phyloP scores from a whole-genome alignment of 2,329 filamentous ascomycete species.

The Ascochyta koolunga region DNA sequence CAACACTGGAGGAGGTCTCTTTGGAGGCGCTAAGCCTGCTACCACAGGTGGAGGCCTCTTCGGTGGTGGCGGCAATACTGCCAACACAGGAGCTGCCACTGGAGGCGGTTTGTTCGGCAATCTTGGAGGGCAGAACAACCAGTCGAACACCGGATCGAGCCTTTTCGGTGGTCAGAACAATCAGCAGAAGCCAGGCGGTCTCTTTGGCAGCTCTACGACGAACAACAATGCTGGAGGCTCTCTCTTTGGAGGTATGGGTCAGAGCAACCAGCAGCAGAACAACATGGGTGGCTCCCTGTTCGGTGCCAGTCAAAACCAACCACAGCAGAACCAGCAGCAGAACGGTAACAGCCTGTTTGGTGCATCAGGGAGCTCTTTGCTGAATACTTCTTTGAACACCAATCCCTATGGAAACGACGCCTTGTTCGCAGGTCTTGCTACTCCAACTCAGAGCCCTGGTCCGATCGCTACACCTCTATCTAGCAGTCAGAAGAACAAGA shows the following conservation, averaged over 20 bases:
- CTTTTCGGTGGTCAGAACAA: slow-evolving; percentile 51
- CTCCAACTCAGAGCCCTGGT: slow-evolving; percentile 75
- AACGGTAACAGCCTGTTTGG: slow-evolving; percentile 59
- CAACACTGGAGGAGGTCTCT: slow-evolving; percentile 46
- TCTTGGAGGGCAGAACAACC: slow-evolving; percentile 36
- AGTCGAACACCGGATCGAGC: slow-evolving; percentile 35
- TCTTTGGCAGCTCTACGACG: slow-evolving; percentile 47
- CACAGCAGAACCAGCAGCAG: slow-evolving; percentile 49
- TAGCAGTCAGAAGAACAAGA: slow-evolving; percentile 75
- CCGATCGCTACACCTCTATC: slow-evolving; percentile 90
- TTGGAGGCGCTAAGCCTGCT: slow-evolving; percentile 48
- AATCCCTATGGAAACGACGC: slow-evolving; percentile 90
- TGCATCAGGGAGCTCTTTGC: slow-evolving; percentile 54
- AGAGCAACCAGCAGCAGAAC: slow-evolving; percentile 50
- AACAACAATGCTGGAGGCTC: slow-evolving; percentile 50
- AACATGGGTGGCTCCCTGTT: slow-evolving; percentile 50
- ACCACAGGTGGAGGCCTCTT: slow-evolving; percentile 49
- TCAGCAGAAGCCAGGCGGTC: slow-evolving; percentile 53
- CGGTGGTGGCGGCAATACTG: slow-evolving; percentile 45
- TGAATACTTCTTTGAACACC: slow-evolving; percentile 64
- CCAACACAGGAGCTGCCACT: slow-evolving; percentile 23
- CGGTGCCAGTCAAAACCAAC: slow-evolving; percentile 49
- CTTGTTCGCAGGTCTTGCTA: slow-evolving; percentile 76
- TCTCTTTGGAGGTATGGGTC: slow-evolving; percentile 54
- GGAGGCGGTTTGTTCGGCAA: slow-evolving; percentile 45